Evolutionary conservation across 148 eudicot species (phyloP), one percentile per base, ranked within the genome.

Genomic region (Chenopodium formosanum): DNA sequence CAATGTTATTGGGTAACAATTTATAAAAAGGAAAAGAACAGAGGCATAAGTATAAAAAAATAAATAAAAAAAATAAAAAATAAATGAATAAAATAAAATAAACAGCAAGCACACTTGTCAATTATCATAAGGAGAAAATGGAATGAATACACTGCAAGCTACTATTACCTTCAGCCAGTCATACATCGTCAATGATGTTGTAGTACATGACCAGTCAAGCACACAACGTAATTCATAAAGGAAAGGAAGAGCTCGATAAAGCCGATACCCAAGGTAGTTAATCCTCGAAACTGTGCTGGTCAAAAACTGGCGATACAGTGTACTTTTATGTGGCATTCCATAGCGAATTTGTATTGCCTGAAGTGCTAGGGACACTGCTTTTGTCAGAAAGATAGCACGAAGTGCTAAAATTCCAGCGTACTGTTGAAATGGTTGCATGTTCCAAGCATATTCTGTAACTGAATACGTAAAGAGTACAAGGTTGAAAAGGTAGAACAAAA

Each of bases 131-230:
- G 8, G 50, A 2, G 27, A 11, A 13, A 19, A 69, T 0, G 6
- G 31, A 69, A 62, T 22, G 66, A 62, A 20, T 40, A 70, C 20
- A 48, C 34, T 73, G 48, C 74, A 79, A 80, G 79, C 85, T 27
- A 79, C 70, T 70, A 22, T 85, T 78, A 97, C 99, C 99, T 97
- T 97, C 86, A 97, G 92, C 99, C 99, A 97, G 87, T 97, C 99
- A 83, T 97, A 97, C 98, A 97, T 97, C 19, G 99, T 97, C 90
- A 97, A 88, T 37, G 98, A 94, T 69, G 99, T 97, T 22, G 92
- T 89, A 77, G 99, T 97, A 90, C 99, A 97, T 3, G 99, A 97
- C 99, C 99, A 97, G 87, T 97, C 99, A 85, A 97, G 99, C 75
- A 94, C 99, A 77, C 99, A 97, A 27, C 99, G 91, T 80, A 97